A percentile compares a stretch with the other conserved stretches of the same genome.
Conservation (phyloP, 768 basidiomycete genomes). For the Mycena leptocephala region DNA sequence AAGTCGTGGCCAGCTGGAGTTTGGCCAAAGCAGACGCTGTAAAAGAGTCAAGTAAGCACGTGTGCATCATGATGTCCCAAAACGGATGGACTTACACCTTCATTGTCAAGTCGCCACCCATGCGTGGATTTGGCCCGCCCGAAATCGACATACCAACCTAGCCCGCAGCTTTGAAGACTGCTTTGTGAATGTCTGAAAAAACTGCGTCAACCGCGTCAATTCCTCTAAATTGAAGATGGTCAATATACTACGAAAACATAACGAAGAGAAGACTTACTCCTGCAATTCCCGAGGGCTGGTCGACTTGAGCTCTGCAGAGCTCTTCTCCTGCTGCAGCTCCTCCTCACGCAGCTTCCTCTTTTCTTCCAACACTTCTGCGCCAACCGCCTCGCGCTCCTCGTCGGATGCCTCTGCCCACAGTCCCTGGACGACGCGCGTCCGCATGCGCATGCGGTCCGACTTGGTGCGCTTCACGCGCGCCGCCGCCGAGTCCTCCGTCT, state of each 20-base stretch:
- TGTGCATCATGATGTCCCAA: background rate
- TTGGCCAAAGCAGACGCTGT: background rate
- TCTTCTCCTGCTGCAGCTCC: background rate
- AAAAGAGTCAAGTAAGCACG: background rate
- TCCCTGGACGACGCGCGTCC: background rate
- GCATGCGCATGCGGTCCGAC: background rate
- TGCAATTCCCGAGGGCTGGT: background rate
- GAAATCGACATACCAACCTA: background rate
- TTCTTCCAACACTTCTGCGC: background rate
- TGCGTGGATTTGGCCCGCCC: constrained; percentile 8
- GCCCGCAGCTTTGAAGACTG: background rate
- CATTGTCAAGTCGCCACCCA: constrained; percentile 10
- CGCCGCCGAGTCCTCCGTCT: background rate
- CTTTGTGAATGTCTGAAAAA: background rate
- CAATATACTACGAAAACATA: background rate
- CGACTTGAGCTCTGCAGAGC: too few species aligned
- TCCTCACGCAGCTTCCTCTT: background rate
- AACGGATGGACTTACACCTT: constrained; percentile 7
- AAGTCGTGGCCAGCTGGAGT: background rate
- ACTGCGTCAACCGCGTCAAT: background rate
- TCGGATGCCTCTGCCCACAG: background rate
- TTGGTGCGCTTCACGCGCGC: background rate
- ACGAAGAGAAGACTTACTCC: background rate
- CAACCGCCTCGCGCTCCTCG: background rate
- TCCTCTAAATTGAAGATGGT: background rate